phyloP scores from a whole-genome alignment of 2,329 filamentous ascomycete species.

The Talaromyces atroroseus region DNA sequence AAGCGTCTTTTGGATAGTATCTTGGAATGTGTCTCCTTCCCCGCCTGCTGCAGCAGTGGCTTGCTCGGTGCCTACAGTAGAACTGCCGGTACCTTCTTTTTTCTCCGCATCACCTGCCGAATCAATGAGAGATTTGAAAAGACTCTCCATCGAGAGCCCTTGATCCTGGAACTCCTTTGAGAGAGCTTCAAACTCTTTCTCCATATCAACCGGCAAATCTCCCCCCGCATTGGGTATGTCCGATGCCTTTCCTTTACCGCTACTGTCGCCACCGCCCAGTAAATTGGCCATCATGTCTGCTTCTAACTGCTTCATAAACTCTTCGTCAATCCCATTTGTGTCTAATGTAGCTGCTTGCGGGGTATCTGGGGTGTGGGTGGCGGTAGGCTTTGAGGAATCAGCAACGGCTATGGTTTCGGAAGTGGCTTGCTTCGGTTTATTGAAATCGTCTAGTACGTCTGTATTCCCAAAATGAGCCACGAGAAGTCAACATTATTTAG shows the following conservation, averaged over 20 bases:
- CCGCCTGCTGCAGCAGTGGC: conserved; percentile 19
- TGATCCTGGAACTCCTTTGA: conserved; percentile 32
- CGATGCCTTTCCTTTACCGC: conserved; percentile 32
- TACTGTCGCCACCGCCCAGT: conserved; percentile 56
- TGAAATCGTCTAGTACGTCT: conserved; percentile 91
- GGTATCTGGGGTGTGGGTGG: conserved; percentile 6
- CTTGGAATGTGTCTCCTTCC: conserved; percentile 65
- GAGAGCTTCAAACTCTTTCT: conserved; percentile 31
- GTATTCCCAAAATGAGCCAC: conserved; percentile 5
- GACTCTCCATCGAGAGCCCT: conserved; percentile 29
- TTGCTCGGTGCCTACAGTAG: conserved; percentile 2
- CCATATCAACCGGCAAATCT: conserved; percentile 16
- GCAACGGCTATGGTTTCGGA: conserved; percentile 18
- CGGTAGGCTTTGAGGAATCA: conserved; percentile 15
- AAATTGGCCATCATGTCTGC: conserved; percentile 71
- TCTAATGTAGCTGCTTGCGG: conserved; percentile 2
- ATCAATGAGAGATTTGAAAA: conserved; percentile 32
- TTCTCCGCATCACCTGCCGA: conserved; percentile 20
- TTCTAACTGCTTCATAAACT: conserved; percentile 78
- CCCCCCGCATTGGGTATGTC: conserved; percentile 15
- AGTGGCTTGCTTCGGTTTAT: conserved; percentile 47
- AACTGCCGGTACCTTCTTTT: neutral
- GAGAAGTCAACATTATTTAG: neutral
- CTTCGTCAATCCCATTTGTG: conserved; percentile 29
- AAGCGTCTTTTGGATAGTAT: conserved; percentile 90